Conservation (phyloP, 345 rosid species). For the Linum lewisii region DNA sequence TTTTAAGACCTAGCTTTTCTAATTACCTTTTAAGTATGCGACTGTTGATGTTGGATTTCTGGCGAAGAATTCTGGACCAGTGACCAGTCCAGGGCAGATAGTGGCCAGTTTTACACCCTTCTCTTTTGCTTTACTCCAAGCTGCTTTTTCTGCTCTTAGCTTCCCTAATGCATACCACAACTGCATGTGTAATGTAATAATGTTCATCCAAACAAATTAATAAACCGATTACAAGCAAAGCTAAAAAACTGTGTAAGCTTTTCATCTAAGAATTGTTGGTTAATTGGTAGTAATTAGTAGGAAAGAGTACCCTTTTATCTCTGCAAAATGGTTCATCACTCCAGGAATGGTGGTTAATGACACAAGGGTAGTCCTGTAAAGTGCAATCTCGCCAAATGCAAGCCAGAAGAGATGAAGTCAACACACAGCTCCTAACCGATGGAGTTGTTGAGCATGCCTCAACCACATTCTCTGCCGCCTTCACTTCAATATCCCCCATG, state of each 20-base stretch:
- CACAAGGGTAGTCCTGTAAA: conserved; percentile 21
- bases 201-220: too few species aligned
- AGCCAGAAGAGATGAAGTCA: conserved; percentile 74
- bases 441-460: conserved; percentile 70
- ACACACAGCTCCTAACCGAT: conserved; percentile 63
- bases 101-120: conserved; percentile 44
- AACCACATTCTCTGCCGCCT: conserved; percentile 57
- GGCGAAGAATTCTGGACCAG: conserved; percentile 45
- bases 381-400: conserved; percentile 54
- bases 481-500: conserved; percentile 66
- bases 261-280: too few species aligned
- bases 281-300: not conserved
- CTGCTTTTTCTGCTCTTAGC: conserved; percentile 66
- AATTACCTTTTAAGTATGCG: conserved; percentile 54
- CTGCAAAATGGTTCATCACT: conserved; percentile 66
- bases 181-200: too few species aligned
- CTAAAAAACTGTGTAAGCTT: too few species aligned
- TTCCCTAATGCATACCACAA: conserved; percentile 91
- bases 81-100: conserved; percentile 59
- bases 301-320: conserved; percentile 44
- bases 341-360: conserved; percentile 62
- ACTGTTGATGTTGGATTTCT: conserved; percentile 57
- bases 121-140: conserved; percentile 51
- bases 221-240: too few species aligned
- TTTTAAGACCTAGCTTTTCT: not conserved